Evolutionary conservation across 495 filamentous ascomycete species (phyloP).

Genomic region (Penicillium silybi): DNA sequence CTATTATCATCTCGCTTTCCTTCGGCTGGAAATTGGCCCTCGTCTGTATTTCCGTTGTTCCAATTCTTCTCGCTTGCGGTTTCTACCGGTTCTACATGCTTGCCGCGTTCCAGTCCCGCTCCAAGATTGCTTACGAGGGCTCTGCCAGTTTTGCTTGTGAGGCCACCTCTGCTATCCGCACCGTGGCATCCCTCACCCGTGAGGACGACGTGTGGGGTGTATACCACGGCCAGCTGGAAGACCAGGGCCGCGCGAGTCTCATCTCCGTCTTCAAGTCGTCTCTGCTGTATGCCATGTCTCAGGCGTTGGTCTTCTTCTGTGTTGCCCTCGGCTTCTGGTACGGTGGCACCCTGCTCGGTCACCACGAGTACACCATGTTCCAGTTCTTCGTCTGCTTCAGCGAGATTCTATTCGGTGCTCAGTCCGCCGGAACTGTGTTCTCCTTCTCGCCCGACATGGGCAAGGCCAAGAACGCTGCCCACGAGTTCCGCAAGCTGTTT

Average conservation of each 20-base stretch:
- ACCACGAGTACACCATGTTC: slow-evolving; percentile 64
- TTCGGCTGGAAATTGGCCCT: slow-evolving; percentile 91
- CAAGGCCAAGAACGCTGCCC: slow-evolving; percentile 77
- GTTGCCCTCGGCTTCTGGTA: slow-evolving; percentile 95
- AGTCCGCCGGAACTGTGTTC: slow-evolving; percentile 83
- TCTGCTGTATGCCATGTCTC: slow-evolving; percentile 71
- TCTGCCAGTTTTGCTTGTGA: slow-evolving; percentile 87
- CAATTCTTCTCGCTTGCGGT: slow-evolving; percentile 72
- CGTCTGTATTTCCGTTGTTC: slow-evolving; percentile 74
- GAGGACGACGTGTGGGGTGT: slow-evolving; percentile 72
- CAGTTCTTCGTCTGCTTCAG: slow-evolving; percentile 85
- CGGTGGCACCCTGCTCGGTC: slow-evolving; percentile 74
- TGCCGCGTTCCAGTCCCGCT: slow-evolving; percentile 64
- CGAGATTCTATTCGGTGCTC: slow-evolving; percentile 75
- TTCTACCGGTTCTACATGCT: slow-evolving; percentile 87
- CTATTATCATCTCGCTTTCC: slow-evolving; percentile 59
- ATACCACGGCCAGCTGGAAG: slow-evolving; percentile 65
- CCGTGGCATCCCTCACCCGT: slow-evolving; percentile 83
- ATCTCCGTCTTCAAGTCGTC: slow-evolving; percentile 65
- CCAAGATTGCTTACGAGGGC: slow-evolving; percentile 66
- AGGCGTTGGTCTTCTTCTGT: slow-evolving; percentile 75
- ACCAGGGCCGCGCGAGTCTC: slow-evolving; percentile 59
- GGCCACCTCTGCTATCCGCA: slow-evolving; percentile 85
- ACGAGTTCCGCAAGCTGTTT: slow-evolving; percentile 71
- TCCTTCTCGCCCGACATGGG: slow-evolving; percentile 85